Evolutionary conservation across 768 basidiomycete species (phyloP).

Genomic region (Leucosporidium yakuticum): DNA sequence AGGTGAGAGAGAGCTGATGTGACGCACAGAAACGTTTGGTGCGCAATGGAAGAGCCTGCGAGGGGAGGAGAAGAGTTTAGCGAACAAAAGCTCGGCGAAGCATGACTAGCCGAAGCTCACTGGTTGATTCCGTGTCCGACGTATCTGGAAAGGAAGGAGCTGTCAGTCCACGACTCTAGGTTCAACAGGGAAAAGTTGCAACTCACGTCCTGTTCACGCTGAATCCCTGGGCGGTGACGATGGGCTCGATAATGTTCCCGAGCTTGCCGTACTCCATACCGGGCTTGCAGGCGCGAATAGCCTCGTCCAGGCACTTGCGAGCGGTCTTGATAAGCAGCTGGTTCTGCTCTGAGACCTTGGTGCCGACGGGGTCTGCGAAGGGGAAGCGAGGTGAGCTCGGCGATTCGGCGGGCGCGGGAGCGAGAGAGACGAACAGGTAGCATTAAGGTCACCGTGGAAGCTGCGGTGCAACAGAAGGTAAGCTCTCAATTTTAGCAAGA

Average conservation of each 20-base stretch:
- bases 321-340: slow-evolving; percentile 73
- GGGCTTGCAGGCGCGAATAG: slow-evolving; percentile 89
- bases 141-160: slow-evolving; percentile 48
- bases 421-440: slow-evolving; percentile 28
- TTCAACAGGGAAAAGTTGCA: too few species aligned
- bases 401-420: background rate
- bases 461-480: slow-evolving; percentile 49
- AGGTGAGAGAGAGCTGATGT: background rate
- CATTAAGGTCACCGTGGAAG: slow-evolving; percentile 68
- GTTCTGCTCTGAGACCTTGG: slow-evolving; percentile 60
- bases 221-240: slow-evolving; percentile 75
- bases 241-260: slow-evolving; percentile 79
- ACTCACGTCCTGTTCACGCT: slow-evolving; percentile 81
- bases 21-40: slow-evolving; percentile 32
- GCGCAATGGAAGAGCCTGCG: slow-evolving; percentile 34
- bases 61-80: background rate
- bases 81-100: background rate
- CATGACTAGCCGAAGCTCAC: slow-evolving; percentile 1
- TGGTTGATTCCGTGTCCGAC: slow-evolving; percentile 39
- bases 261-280: slow-evolving; percentile 83
- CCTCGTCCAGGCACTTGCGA: slow-evolving; percentile 74
- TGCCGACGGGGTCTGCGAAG: slow-evolving; percentile 40
- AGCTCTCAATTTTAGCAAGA: background rate
- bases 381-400: slow-evolving; percentile 3
- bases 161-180: slow-evolving; percentile 83